Evolutionary conservation across 2,329 filamentous ascomycete species (phyloP).

Genomic region (Elsinoe fawcettii): DNA sequence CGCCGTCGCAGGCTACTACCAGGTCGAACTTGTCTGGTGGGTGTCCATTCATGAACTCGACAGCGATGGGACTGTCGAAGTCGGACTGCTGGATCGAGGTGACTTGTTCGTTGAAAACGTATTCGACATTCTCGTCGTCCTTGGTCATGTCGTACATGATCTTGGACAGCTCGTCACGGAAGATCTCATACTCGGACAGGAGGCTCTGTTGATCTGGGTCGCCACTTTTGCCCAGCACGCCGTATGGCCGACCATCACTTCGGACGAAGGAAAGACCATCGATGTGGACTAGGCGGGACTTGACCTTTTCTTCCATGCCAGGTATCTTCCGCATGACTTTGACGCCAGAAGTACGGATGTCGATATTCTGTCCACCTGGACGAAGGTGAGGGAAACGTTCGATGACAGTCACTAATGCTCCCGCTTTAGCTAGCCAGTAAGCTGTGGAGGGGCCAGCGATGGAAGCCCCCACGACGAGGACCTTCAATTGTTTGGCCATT

Average conservation of each 20-base stretch:
- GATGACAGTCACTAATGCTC: constrained; percentile 30
- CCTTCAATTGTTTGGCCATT: constrained; percentile 19
- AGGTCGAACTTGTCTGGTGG: constrained; percentile 38
- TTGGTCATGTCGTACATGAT: constrained; percentile 33
- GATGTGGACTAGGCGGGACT: constrained; percentile 21
- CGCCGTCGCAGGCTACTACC: constrained; percentile 43
- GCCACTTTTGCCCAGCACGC: constrained; percentile 27
- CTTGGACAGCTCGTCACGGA: constrained; percentile 29
- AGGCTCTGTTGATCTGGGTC: constrained; percentile 29
- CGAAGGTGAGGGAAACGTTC: constrained; percentile 31
- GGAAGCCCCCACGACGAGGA: constrained; percentile 32
- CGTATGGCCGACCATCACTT: constrained; percentile 24
- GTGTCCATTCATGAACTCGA: constrained; percentile 35
- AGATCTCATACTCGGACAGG: constrained; percentile 33
- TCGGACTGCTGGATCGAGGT: constrained; percentile 29
- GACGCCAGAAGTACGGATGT: constrained; percentile 31
- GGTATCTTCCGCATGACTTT: constrained; percentile 31
- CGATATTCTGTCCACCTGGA: constrained; percentile 28
- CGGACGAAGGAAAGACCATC: constrained; percentile 29
- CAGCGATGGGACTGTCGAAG: constrained; percentile 29
- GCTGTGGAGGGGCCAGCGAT: constrained; percentile 32
- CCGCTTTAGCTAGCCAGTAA: constrained; percentile 28
- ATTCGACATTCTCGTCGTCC: constrained; percentile 31
- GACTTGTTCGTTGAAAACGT: constrained; percentile 35
- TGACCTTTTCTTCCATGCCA: constrained; percentile 28